phyloP scores from a whole-genome alignment of 352 stramenopile genomes.

The Phytopythium chamaehyphon region DNA sequence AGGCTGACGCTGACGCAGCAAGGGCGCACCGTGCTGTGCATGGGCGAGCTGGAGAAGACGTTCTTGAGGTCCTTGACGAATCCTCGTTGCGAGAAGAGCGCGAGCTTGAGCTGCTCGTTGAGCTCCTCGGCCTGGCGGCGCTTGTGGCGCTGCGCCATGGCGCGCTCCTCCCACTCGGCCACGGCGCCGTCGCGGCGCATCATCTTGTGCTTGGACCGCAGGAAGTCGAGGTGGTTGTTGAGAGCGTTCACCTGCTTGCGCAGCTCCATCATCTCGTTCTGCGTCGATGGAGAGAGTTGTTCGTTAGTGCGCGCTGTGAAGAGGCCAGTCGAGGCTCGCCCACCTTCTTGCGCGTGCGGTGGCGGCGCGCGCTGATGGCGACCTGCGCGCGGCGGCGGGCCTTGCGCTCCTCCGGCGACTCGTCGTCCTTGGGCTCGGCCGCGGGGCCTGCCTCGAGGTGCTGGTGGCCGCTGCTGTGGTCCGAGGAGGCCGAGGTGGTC shows the following conservation, averaged over 20 bases:
- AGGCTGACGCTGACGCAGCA: no score
- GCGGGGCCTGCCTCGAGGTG: not conserved
- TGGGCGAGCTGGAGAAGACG: constrained; percentile 1
- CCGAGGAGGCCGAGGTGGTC: constrained; percentile 3
- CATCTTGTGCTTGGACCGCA: constrained; percentile 31
- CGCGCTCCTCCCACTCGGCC: constrained; percentile 31
- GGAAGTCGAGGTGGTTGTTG: constrained; percentile 19
- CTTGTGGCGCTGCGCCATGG: constrained; percentile 37
- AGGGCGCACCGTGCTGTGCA: not conserved
- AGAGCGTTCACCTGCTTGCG: constrained; percentile 15
- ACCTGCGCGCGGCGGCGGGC: constrained; percentile 26
- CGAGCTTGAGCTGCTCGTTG: constrained; percentile 32
- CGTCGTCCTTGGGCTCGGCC: constrained; percentile 1
- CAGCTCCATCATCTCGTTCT: constrained; percentile 18
- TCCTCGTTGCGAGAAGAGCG: constrained; percentile 19
- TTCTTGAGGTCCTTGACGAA: constrained; percentile 4
- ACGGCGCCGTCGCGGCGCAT: constrained; percentile 20
- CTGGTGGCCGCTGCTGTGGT: not conserved
- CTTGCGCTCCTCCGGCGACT: constrained; percentile 17
- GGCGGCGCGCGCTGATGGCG: constrained; percentile 25
- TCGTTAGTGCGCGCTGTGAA: not conserved
- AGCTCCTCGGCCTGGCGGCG: constrained; percentile 30
- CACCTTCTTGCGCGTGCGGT: constrained; percentile 34
- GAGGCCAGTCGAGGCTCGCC: not conserved
- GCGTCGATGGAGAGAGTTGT: no score